Evolutionary conservation across 208 protist species (phyloP).

Genomic region (Trypanosoma platydactyli): DNA sequence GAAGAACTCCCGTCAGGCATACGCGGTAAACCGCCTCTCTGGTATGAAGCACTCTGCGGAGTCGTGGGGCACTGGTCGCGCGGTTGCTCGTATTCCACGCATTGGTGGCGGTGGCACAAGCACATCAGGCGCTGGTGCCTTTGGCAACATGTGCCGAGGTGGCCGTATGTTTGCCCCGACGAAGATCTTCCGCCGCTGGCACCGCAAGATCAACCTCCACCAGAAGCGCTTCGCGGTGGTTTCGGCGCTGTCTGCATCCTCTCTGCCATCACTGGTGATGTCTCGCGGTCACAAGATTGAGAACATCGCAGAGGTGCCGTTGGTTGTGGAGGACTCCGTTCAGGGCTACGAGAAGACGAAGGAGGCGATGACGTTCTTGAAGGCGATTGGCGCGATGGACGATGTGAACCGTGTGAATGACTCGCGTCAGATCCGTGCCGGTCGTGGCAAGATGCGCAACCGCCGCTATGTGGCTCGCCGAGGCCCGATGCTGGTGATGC

Average conservation of each 20-base stretch:
- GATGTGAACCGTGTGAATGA: constrained; percentile 96
- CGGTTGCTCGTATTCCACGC: constrained; percentile 99
- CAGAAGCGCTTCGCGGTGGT: constrained; percentile 96
- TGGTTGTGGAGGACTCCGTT: constrained; percentile 94
- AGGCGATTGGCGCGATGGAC: constrained; percentile 88
- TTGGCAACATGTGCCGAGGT: constrained; percentile 99
- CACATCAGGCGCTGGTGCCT: constrained; percentile 98
- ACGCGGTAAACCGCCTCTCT: constrained; percentile 93
- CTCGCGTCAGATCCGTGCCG: constrained; percentile 90
- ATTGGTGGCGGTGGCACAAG: constrained; percentile 97
- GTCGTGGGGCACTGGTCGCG: constrained; percentile 99
- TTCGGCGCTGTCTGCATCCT: constrained; percentile 98
- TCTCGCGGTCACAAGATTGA: constrained; percentile 98
- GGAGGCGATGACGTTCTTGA: constrained; percentile 94
- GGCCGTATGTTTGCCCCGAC: constrained; percentile 99
- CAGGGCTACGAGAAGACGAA: constrained; percentile 95
- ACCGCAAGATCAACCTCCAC: constrained; percentile 97
- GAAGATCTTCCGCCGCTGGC: constrained; percentile 98
- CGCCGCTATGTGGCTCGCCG: constrained; percentile 92
- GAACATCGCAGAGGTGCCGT: constrained; percentile 95
- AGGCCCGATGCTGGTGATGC: constrained; percentile 98
- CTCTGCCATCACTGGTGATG: constrained; percentile 95
- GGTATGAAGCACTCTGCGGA: constrained; percentile 97
- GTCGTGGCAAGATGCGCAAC: constrained; percentile 97
- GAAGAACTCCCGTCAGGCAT: constrained; percentile 98